Base-by-base conservation (phyloP, 2,329 filamentous ascomycete genomes). In the Sporothrix mexicana region DNA sequence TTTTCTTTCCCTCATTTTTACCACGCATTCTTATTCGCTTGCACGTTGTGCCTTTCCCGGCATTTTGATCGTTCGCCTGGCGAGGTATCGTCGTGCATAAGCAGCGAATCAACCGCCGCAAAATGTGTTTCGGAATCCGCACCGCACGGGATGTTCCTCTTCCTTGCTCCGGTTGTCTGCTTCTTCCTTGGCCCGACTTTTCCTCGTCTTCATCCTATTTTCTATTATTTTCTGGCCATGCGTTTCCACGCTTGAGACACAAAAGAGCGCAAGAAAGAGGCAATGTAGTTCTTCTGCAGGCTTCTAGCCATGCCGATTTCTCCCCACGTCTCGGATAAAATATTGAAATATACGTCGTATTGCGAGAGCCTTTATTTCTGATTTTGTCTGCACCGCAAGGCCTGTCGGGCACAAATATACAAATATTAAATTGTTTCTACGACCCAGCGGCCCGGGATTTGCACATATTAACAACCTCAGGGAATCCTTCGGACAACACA, bases 371-470 rank as follows among this genome's bases (percentile, higher is more conserved):
- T 25, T 55, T 12, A 25, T 66, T 20, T 20, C 17, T 20, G 6
- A 30, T 66, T 66, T 66, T 66, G 61, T 12, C 41, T 41, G 61
- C 12, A 23, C 23, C 23, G 36, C 20, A 17, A 67, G 49, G 66
- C 25, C 13, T 43, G 47, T 69, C 30, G 66, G 66, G 66, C 66
- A 69, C 25, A 17, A 55, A 69, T 68, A 9, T 67, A 51, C 15
- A 41, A 10, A 10, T 36, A 49, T 36, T 67, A 17, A 30, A 51
- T 51, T 67, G 64, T 51, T 36, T 51, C 66, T 55, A 23, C 49
- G 49, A 55, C 49, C 66, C 66, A 69, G 15, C 23, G 49, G 49
- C 66, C 66, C 30, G 66, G 66, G 49, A 69, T 47, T 15, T 13
- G 23, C 15, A 13, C 49, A 55, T 2, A 69, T 69, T 43, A 43